phyloP scores from a whole-genome alignment of 2,329 filamentous ascomycete species.

The Colletotrichum filicis region DNA sequence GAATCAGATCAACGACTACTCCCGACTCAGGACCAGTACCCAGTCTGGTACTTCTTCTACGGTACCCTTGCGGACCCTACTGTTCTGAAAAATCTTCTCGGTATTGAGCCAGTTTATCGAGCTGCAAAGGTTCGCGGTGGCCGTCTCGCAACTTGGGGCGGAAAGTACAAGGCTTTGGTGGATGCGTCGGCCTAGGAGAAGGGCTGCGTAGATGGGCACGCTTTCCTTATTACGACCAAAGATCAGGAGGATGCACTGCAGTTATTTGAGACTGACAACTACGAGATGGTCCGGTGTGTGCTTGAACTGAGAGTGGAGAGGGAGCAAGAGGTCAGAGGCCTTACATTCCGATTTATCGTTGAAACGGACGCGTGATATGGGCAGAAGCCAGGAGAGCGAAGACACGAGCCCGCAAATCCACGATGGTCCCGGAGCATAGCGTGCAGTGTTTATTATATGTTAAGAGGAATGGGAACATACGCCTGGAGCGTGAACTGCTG shows the following conservation, averaged over 20 bases:
- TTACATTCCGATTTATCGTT: background rate
- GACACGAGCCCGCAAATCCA: no score
- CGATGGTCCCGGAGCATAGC: no score
- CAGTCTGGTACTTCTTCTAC: slow-evolving; percentile 57
- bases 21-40: slow-evolving; percentile 37
- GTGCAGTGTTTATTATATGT: no score
- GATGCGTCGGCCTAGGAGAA: slow-evolving; percentile 37
- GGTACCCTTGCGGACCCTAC: slow-evolving; percentile 46
- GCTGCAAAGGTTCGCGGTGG: slow-evolving; percentile 45
- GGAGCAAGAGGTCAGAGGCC: background rate
- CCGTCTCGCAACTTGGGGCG: slow-evolving; percentile 46
- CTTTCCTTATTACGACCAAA: background rate
- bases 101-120: slow-evolving; percentile 40
- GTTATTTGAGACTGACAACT: background rate
- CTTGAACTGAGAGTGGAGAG: background rate
- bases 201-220: background rate
- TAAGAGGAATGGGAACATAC: no score
- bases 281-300: background rate
- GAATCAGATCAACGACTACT: slow-evolving; percentile 19
- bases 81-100: slow-evolving; percentile 45
- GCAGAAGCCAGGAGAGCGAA: background rate
- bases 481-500: no score
- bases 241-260: background rate
- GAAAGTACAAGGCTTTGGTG: slow-evolving; percentile 52
- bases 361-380: background rate